Evolutionary conservation across 192 early-diverging fungal genomes (phyloP).

Genomic region (Podila epicladia): DNA sequence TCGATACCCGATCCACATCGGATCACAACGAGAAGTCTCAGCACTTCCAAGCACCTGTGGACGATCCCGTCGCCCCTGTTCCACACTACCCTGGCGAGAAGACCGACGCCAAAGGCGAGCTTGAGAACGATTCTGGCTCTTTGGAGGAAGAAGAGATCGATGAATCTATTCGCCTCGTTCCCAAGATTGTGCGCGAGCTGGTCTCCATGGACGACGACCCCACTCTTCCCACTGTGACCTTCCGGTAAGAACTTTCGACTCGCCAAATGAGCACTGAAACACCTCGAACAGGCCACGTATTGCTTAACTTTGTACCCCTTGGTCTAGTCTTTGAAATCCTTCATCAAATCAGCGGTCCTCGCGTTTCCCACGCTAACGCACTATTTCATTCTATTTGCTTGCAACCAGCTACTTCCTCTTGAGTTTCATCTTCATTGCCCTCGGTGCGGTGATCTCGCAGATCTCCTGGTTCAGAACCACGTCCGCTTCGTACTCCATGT

Average conservation of each 20-base stretch:
- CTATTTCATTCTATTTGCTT: no score
- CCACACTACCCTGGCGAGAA: constrained; percentile 40
- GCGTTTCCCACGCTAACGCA: no score
- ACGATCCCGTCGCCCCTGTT: constrained; percentile 46
- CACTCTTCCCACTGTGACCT: constrained; percentile 49
- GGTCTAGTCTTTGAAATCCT: background rate
- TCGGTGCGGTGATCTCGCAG: constrained; percentile 52
- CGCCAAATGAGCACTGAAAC: background rate
- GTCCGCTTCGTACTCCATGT: constrained; percentile 52
- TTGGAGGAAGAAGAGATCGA: constrained; percentile 44
- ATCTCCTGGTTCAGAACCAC: constrained; percentile 56
- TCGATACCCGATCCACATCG: background rate
- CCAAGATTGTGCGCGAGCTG: constrained; percentile 51
- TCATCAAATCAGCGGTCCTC: no score
- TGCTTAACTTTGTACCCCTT: background rate
- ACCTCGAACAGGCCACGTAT: background rate
- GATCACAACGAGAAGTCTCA: background rate
- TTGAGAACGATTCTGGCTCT: constrained; percentile 33
- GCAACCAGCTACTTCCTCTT: constrained; percentile 40
- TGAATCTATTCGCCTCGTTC: constrained; percentile 43
- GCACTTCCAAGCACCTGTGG: constrained; percentile 11
- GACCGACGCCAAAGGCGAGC: constrained; percentile 35
- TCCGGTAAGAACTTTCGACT: constrained; percentile 27
- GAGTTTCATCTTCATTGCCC: constrained; percentile 44
- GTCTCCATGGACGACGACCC: constrained; percentile 56